Evolutionary conservation across 305 asterid species (phyloP), one percentile per base, ranked within the genome.

Genomic region (Fraxinus ornus): DNA sequence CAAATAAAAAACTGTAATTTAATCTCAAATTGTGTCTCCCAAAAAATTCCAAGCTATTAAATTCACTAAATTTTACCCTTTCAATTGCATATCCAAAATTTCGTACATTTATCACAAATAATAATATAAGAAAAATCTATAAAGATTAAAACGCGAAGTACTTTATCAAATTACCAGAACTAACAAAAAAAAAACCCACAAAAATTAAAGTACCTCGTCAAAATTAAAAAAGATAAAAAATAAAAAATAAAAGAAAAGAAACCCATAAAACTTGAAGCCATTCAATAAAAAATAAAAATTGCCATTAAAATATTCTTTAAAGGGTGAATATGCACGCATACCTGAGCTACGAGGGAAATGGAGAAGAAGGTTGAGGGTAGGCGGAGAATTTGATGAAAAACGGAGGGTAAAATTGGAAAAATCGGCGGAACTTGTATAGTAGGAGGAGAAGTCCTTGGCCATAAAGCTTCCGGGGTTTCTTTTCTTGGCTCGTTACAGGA

Each of bases 361-460:
- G 81, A 44, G 81, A 49, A 78, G 80, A 44, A 80, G 83, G 64
- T 72, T 8, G 33, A 78, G 79, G 70, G 24, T 24, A 49, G 37
- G 72, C 24, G 60, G 78, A 82, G 79, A 39, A 77, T 55, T 5
- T 66, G 81, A 73, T 52, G 75, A 76, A 76, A 37, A 78, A 7
- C 37, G 82, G 81, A 76, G 85, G 81, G 80, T n/a, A 78, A 68
- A 4, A 86, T 57, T 32, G 76, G 81, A 89, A 66, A 87, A 62
- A 77, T 24, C 83, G 80, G 83, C 74, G 57, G 79, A 77, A 52
- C 88, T 55, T 78, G 84, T 79, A 68, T 19, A 79, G 85, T 80
- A 79, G 91, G 74, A 76, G 85, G 57, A 36, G 83, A 84, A 90
- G 84, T 85, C 78, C 85, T 86, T 78, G 90, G 95, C 95, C 93